phyloP scores from a whole-genome alignment of 2,329 filamentous ascomycete species.

The Fusarium marasasianum region DNA sequence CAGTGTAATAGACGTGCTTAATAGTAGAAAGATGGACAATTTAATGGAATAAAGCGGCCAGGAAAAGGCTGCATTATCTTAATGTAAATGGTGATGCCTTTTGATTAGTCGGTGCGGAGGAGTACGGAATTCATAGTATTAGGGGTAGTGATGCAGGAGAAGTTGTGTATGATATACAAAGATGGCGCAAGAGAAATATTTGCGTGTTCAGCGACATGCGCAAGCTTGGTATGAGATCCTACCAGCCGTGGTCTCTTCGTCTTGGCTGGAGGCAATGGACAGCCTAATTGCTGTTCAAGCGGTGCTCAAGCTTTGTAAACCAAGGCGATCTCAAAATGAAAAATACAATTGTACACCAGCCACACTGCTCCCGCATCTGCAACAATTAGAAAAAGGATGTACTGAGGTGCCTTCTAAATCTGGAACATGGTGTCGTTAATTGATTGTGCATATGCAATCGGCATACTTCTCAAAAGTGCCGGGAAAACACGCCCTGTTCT shows the following conservation, averaged over 20 bases:
- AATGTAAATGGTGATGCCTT: neutral
- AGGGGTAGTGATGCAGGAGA: neutral
- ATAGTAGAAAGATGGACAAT: neutral
- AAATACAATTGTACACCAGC: neutral
- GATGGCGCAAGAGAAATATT: neutral
- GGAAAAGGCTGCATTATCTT: neutral
- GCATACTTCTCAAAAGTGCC: neutral
- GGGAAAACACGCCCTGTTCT: neutral
- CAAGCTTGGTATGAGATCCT: neutral
- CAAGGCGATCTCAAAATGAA: neutral
- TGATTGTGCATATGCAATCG: neutral
- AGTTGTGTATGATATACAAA: neutral
- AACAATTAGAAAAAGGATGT: neutral
- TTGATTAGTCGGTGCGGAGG: neutral
- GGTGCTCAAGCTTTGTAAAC: conserved; percentile 7
- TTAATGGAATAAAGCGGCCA: neutral
- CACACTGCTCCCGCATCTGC: neutral
- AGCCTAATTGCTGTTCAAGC: conserved; percentile 1
- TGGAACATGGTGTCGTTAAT: neutral
- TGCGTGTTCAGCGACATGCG: neutral
- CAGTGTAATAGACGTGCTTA: neutral
- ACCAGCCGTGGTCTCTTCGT: neutral
- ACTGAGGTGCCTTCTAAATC: neutral
- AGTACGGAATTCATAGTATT: neutral
- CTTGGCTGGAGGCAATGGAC: neutral